phyloP scores from a whole-genome alignment of 257 asterid species.

The Verbascum thapsus region DNA sequence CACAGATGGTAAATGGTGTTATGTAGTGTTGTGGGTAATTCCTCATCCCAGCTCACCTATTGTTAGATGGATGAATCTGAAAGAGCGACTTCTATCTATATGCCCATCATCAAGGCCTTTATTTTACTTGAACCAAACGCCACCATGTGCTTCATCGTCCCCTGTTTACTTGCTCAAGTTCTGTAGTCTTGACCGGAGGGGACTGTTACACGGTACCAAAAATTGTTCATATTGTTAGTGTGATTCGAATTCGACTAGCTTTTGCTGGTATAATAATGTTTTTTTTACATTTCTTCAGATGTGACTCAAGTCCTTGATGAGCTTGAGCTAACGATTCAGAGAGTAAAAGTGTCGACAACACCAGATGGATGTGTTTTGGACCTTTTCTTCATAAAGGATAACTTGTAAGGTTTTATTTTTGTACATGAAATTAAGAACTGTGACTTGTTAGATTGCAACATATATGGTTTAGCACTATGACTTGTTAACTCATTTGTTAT shows the following conservation, averaged over 20 bases:
- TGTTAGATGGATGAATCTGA: slow-evolving; percentile 69
- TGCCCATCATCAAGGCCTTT: slow-evolving; percentile 61
- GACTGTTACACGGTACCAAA: slow-evolving; percentile 69
- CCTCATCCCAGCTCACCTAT: slow-evolving; percentile 49
- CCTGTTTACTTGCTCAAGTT: slow-evolving; percentile 63
- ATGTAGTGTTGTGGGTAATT: slow-evolving; percentile 62
- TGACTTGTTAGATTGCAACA: slow-evolving; percentile 12
- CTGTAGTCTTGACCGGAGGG: slow-evolving; percentile 62
- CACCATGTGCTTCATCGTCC: slow-evolving; percentile 40
- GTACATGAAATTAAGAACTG: neutral
- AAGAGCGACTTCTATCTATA: slow-evolving; percentile 63
- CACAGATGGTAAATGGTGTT: slow-evolving; percentile 93
- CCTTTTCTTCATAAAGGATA: slow-evolving; percentile 76
- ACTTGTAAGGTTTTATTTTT: slow-evolving; percentile 52
- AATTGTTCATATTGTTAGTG: slow-evolving; percentile 1
- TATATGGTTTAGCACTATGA: neutral
- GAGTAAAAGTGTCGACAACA: slow-evolving; percentile 80
- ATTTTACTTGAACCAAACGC: slow-evolving; percentile 49
- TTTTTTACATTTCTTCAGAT: slow-evolving; percentile 41
- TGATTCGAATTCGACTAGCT: slow-evolving; percentile 7
- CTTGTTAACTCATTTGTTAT: neutral
- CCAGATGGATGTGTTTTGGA: slow-evolving; percentile 78
- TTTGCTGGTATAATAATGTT: slow-evolving; percentile 17
- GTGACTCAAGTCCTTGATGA: slow-evolving; percentile 71
- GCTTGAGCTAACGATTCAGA: slow-evolving; percentile 69